Conservation (phyloP, 371 early-diverging fungal species). For the Zancudomyces culisetae region DNA sequence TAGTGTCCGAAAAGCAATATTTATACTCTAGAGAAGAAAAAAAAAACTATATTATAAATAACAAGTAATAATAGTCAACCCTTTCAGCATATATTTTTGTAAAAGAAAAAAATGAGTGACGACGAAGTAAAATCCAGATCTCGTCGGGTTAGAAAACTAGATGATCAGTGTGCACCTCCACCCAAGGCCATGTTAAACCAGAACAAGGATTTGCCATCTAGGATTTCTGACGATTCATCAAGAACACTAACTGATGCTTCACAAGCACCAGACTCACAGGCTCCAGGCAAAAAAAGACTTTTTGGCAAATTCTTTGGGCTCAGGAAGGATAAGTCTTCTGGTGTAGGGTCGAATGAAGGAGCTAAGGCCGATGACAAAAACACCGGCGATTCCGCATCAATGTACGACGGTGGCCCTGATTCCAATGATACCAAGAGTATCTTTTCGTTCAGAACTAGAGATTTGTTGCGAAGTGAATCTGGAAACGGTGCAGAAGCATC, state of each 20-base stretch:
- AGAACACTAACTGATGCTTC: not conserved
- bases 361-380: not conserved
- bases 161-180: not conserved
- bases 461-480: not conserved
- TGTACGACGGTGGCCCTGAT: too few species aligned
- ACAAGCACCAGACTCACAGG: not conserved
- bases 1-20: too few species aligned
- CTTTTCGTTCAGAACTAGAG: not conserved
- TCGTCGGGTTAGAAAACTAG: not conserved
- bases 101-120: too few species aligned
- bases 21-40: too few species aligned
- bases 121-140: too few species aligned
- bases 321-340: not conserved
- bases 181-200: not conserved
- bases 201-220: not conserved
- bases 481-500: not conserved
- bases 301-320: not conserved
- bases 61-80: too few species aligned
- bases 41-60: too few species aligned
- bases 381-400: not conserved
- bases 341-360: too few species aligned
- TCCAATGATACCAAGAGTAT: not conserved
- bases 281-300: not conserved
- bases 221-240: not conserved
- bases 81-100: too few species aligned